Base-by-base conservation (phyloP, 805 yeast genomes). In the Candida taoyuanica region DNA sequence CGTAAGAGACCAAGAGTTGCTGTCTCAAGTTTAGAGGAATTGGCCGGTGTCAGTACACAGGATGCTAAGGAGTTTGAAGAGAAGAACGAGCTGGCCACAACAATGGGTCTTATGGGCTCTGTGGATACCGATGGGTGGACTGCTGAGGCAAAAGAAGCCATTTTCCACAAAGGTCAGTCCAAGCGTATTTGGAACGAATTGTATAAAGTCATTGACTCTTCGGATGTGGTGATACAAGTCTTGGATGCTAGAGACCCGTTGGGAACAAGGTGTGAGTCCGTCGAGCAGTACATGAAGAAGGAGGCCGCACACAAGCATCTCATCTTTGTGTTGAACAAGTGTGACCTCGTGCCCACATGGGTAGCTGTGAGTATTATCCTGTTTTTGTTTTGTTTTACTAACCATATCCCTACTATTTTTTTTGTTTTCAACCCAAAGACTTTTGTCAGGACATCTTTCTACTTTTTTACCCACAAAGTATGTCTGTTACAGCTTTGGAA, bases 401-500 rank as follows among this genome's bases (percentile, higher is more conserved):
- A 46, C 48, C 18, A 23, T n/a, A 19, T 24, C 24, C 13, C 14
- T 24, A n/a, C 5, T n/a, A 23, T 20, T 12, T 30, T 15, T 12
- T 24, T 16, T 8, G 3, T 16, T 17, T 17, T 8, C 17, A 31
- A 37, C 46, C 96, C 96, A 86, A 84, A 78, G 91, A 74, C 79
- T 68, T 76, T 77, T 71, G 93, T 83, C 93, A 83, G 88, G 93
- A 68, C 71, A 60, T 65, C 64, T 70, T 59, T 58, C 46, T 40
- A 58, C 58, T 50, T 37, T 45, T 42, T 45, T 50, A 44, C 53
- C 60, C 68, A 73, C 76, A 74, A 70, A 68, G 67, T 69, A 66
- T 69, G 83, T 83, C 97, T 89, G 97, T 91, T 89, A 91, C 91
- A 77, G 81, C 94, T 78, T 85, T 89, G 97, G 97, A 73, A 89